phyloP scores from a whole-genome alignment of 2,329 filamentous ascomycete genomes.

The Scedosporium apiospermum region DNA sequence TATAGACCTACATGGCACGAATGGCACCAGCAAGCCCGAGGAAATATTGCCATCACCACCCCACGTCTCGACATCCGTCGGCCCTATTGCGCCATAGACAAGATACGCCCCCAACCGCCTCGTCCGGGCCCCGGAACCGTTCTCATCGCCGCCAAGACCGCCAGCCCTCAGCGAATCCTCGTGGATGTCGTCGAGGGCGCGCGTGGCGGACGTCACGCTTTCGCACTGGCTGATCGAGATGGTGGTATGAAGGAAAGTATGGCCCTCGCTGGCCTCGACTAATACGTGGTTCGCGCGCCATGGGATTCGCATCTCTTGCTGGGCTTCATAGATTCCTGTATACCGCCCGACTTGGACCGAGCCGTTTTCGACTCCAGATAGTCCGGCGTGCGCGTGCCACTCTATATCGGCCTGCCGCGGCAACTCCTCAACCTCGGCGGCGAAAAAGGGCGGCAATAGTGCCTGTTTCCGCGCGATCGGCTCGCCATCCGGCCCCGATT shows the following conservation, averaged over 20 bases:
- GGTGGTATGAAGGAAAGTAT: conserved; percentile 19
- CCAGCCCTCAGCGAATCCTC: not conserved
- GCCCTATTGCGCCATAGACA: conserved; percentile 1
- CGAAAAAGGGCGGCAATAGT: conserved; percentile 56
- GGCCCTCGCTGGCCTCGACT: conserved; percentile 12
- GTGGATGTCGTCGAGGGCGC: conserved; percentile 5
- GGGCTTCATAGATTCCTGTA: conserved; percentile 6
- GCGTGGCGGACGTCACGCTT: not conserved
- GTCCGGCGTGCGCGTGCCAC: conserved; percentile 66
- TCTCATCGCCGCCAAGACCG: too few relatives aligned
- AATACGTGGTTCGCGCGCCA: conserved; percentile 22
- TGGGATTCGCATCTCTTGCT: conserved; percentile 10
- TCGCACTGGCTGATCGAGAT: not conserved
- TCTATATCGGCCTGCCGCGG: conserved; percentile 69
- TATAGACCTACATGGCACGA: conserved; percentile 5
- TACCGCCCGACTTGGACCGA: conserved; percentile 14
- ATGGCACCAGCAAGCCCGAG: not conserved
- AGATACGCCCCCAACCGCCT: not conserved
- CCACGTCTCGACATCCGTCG: not conserved
- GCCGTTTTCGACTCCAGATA: conserved; percentile 25
- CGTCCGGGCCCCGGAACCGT: not conserved
- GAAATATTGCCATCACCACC: not conserved
- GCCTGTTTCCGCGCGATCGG: conserved; percentile 14
- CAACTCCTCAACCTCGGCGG: conserved; percentile 65
- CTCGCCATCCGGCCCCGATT: conserved; percentile 25